A percentile compares a stretch with the other conserved stretches of the same genome.
These are phyloP conservation scores for Nemania abortiva DNA, from an alignment of 2,329 filamentous ascomycete species.

Conservation along the genomic window DNA sequence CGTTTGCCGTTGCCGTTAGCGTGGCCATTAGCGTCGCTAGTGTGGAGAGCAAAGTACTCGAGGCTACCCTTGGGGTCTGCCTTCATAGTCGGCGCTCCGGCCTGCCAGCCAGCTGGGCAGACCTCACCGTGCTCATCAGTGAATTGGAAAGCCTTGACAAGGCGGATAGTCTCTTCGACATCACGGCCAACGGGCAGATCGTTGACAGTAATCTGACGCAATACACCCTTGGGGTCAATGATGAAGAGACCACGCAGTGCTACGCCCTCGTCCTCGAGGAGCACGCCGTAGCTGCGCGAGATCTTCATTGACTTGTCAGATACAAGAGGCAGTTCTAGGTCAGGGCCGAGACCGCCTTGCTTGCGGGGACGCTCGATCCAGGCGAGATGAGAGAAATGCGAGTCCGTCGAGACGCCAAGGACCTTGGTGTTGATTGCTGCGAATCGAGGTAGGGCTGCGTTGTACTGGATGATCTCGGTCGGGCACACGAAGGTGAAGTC, in stretches of 20 bases:
- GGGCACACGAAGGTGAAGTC: conserved; percentile 77
- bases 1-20: conserved; percentile 35
- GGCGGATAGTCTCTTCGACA: conserved; percentile 73
- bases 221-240: conserved; percentile 71
- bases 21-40: conserved; percentile 41
- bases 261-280: conserved; percentile 73
- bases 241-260: conserved; percentile 74
- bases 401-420: conserved; percentile 72
- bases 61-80: conserved; percentile 64
- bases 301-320: conserved; percentile 72
- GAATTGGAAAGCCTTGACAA: conserved; percentile 82
- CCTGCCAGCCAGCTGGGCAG: conserved; percentile 66
- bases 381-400: conserved; percentile 67
- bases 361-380: conserved; percentile 70
- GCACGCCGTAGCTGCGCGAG: conserved; percentile 71
- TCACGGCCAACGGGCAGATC: conserved; percentile 73
- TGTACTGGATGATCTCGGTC: conserved; percentile 74
- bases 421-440: conserved; percentile 69
- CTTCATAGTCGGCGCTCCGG: conserved; percentile 63
- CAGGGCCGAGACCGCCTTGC: conserved; percentile 70
- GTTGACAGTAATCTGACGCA: conserved; percentile 74
- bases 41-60: conserved; percentile 58
- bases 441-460: conserved; percentile 71
- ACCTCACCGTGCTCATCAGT: conserved; percentile 86
- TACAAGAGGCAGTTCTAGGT: conserved; percentile 71